Evolutionary conservation across 2,329 filamentous ascomycete genomes (phyloP).

Genomic region (Trichoderma oligosporum): DNA sequence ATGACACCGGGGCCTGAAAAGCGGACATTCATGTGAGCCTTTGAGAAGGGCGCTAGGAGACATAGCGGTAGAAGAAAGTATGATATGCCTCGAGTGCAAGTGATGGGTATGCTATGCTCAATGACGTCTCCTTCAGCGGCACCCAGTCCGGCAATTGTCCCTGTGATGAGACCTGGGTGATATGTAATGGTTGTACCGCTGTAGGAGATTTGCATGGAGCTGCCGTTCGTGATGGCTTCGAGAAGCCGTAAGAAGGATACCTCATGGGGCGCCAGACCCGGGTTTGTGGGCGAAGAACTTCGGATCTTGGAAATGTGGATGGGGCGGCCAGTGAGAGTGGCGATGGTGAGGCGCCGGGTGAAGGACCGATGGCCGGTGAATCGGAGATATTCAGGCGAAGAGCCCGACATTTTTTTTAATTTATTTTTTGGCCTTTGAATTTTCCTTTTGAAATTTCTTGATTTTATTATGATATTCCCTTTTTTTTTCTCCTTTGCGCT

Average conservation of each 20-base stretch:
- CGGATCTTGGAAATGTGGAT: conserved; percentile 94
- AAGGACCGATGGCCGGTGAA: conserved; percentile 85
- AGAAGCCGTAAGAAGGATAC: conserved; percentile 93
- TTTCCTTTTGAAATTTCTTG: neutral
- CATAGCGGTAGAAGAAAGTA: conserved; percentile 91
- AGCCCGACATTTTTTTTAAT: conserved; percentile 33
- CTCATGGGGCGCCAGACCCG: conserved; percentile 87
- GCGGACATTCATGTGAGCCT: conserved; percentile 82
- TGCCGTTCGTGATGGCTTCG: conserved; percentile 92
- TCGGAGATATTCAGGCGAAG: conserved; percentile 56
- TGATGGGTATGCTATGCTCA: conserved; percentile 72
- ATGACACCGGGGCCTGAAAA: conserved; percentile 91
- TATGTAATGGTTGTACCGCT: conserved; percentile 92
- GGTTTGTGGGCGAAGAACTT: conserved; percentile 75
- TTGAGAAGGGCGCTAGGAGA: conserved; percentile 87
- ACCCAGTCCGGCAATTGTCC: conserved; percentile 71
- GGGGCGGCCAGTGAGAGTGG: conserved; percentile 84
- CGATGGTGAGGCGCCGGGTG: conserved; percentile 77
- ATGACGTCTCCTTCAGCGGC: conserved; percentile 69
- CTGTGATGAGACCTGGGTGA: conserved; percentile 87
- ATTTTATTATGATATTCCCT: too few species aligned
- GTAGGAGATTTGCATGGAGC: conserved; percentile 90
- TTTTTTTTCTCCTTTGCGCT: neutral
- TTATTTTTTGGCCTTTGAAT: neutral
- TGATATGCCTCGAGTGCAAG: conserved; percentile 75